These are phyloP conservation scores for Aspergillus biplanus DNA, from an alignment of 495 filamentous ascomycete genomes.

Conservation along the genomic window DNA sequence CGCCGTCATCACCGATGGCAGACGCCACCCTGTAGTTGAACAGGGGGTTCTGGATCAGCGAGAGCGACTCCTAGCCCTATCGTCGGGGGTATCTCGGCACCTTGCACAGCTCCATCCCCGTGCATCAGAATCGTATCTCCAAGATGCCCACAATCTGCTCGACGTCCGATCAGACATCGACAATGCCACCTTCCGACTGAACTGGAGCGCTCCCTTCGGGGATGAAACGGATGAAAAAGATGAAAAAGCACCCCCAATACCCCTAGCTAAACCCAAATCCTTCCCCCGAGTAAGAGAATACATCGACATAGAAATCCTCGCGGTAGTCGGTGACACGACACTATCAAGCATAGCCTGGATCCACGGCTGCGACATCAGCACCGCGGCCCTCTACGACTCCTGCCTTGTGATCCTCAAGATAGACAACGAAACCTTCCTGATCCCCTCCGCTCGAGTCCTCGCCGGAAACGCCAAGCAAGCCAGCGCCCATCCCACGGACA, in stretches of 20 bases:
- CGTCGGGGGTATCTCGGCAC: background rate
- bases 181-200: background rate
- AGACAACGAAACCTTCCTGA: background rate
- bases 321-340: background rate
- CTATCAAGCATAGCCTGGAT: background rate
- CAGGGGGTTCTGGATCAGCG: background rate
- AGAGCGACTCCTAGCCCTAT: background rate
- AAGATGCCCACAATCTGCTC: background rate
- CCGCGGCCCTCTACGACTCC: background rate
- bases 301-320: slow-evolving; percentile 1
- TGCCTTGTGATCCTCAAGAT: background rate
- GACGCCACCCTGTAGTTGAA: background rate
- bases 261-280: background rate
- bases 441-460: slow-evolving; percentile 1
- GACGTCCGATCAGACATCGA: background rate
- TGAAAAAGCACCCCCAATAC: background rate
- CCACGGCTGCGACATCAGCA: slow-evolving; percentile 6
- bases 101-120: slow-evolving; percentile 3
- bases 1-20: background rate
- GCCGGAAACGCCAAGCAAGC: background rate
- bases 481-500: background rate
- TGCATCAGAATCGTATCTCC: background rate
- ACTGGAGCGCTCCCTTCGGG: background rate
- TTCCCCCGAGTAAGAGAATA: background rate
- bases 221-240: background rate